phyloP scores from a whole-genome alignment of 148 eudicot species.

The Camellia lanceoleosa region DNA sequence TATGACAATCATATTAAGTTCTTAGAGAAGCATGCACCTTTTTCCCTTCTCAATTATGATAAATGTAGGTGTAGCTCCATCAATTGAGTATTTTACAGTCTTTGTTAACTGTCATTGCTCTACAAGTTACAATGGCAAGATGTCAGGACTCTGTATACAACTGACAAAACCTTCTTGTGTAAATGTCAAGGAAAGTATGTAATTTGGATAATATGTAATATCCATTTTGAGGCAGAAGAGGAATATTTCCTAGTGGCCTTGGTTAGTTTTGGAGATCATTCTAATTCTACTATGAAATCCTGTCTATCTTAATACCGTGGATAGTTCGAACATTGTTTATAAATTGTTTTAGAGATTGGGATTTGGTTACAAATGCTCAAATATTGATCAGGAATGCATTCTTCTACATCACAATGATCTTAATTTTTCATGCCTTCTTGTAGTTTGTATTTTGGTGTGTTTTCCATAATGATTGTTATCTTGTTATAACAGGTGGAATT shows the following conservation, averaged over 20 bases:
- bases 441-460: background rate
- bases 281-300: background rate
- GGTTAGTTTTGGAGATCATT: slow-evolving; percentile 4
- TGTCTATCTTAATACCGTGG: background rate
- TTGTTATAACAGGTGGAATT: slow-evolving; percentile 63
- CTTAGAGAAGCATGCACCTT: slow-evolving; percentile 3
- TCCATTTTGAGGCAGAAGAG: background rate
- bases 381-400: background rate
- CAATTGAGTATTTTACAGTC: background rate
- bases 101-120: slow-evolving; percentile 1
- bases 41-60: background rate
- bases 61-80: background rate
- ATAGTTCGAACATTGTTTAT: background rate
- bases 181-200: background rate
- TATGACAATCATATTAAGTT: background rate
- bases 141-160: background rate
- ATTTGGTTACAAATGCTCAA: background rate
- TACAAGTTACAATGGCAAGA: background rate
- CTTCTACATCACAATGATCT: background rate
- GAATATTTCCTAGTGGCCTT: background rate
- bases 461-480: background rate
- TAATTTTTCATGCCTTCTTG: background rate
- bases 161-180: background rate
- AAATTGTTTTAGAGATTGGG: background rate
- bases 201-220: background rate